phyloP scores from a whole-genome alignment of 108 stramenopile genomes.

The Licmophora abbreviata region DNA sequence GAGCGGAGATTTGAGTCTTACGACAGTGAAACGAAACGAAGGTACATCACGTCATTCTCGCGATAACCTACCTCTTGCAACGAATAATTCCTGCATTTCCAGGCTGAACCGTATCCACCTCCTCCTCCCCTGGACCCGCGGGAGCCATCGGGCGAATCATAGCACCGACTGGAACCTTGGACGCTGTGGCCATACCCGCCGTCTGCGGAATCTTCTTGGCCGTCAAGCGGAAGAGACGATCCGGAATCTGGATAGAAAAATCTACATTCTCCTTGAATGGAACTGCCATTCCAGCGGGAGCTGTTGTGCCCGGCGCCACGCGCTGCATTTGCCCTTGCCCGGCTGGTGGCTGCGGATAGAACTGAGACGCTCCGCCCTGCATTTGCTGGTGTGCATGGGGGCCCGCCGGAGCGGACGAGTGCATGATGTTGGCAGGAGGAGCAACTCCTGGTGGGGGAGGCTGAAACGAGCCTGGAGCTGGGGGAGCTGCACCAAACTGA shows the following conservation, averaged over 20 bases:
- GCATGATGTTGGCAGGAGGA: conserved; percentile 5
- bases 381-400: conserved; percentile 10
- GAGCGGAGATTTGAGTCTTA: too few species aligned
- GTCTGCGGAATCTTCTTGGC: conserved; percentile 47
- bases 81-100: conserved; percentile 92
- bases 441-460: conserved; percentile 10
- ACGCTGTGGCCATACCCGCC: conserved; percentile 31
- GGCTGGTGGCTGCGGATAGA: not conserved
- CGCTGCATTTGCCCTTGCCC: not conserved
- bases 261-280: conserved; percentile 60
- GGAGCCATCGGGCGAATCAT: conserved; percentile 80
- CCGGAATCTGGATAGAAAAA: conserved; percentile 52
- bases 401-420: conserved; percentile 6
- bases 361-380: not conserved
- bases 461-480: conserved; percentile 14
- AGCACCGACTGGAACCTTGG: conserved; percentile 73
- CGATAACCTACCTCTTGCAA: too few species aligned
- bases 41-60: too few species aligned
- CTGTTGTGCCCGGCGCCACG: not conserved
- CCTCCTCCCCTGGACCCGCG: conserved; percentile 33
- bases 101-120: conserved; percentile 85
- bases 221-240: conserved; percentile 51
- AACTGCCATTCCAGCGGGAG: conserved; percentile 5
- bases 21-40: too few species aligned
- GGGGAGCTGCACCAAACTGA: not conserved